A percentile compares a stretch with the other conserved stretches of the same genome.
Conservation (phyloP, 305 asterid species). For the Ajuga reptans region DNA sequence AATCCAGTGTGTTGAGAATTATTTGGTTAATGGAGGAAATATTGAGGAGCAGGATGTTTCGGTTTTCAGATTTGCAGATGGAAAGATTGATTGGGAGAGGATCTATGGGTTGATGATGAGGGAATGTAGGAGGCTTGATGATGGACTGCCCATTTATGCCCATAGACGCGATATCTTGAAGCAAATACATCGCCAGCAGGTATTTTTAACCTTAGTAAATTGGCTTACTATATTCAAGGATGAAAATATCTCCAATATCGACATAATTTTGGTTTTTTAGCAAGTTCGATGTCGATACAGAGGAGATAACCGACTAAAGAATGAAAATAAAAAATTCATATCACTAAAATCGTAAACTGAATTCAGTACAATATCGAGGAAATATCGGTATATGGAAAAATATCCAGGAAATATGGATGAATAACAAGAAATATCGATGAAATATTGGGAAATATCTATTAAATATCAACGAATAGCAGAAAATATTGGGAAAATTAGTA, state of each 20-base stretch:
- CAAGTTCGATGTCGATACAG: too few relatives aligned
- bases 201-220: conserved; percentile 12
- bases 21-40: conserved; percentile 35
- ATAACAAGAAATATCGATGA: too few relatives aligned
- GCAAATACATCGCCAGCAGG: conserved; percentile 60
- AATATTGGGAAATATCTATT: too few relatives aligned
- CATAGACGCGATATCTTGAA: conserved; percentile 42
- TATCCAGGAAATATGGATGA: too few relatives aligned
- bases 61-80: conserved; percentile 31
- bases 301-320: too few relatives aligned
- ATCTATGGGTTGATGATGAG: conserved; percentile 53
- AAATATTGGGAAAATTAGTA: too few relatives aligned
- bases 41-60: conserved; percentile 19
- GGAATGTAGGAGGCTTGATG: conserved; percentile 69
- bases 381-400: too few relatives aligned
- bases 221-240: not conserved
- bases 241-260: not conserved
- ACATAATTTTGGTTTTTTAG: not conserved
- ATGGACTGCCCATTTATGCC: conserved; percentile 74
- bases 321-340: too few relatives aligned
- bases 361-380: too few relatives aligned
- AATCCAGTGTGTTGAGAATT: conserved; percentile 34
- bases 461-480: too few relatives aligned
- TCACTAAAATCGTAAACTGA: too few relatives aligned
- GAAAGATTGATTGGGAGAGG: conserved; percentile 49